phyloP scores from a whole-genome alignment of 805 yeast species.

The Ogataea paradorogensis region DNA sequence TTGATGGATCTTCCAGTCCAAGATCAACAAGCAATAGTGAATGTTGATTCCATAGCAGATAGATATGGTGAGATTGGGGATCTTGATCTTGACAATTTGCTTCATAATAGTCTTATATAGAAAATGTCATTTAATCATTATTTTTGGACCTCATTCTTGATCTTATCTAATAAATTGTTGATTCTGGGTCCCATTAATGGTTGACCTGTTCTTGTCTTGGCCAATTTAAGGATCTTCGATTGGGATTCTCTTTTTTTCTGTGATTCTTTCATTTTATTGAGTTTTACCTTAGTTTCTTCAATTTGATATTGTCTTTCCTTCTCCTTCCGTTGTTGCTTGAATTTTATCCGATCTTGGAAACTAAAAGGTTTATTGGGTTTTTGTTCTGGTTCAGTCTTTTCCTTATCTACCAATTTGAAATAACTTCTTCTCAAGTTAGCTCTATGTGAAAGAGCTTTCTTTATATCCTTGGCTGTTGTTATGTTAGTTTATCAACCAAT shows the following conservation, averaged over 20 bases:
- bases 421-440: conserved; percentile 80
- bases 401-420: conserved; percentile 71
- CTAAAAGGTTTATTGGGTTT: conserved; percentile 33
- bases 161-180: conserved; percentile 71
- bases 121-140: neutral
- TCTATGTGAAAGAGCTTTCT: conserved; percentile 70
- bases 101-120: conserved; percentile 13
- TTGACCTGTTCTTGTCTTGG: conserved; percentile 72
- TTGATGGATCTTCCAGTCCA: conserved; percentile 2
- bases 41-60: conserved; percentile 16
- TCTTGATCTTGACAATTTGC: conserved; percentile 13
- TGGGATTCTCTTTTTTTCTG: conserved; percentile 45
- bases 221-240: conserved; percentile 39
- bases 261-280: conserved; percentile 34
- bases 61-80: conserved; percentile 13
- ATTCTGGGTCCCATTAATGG: conserved; percentile 91
- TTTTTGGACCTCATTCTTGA: conserved; percentile 44
- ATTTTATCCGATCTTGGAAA: conserved; percentile 44
- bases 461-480: conserved; percentile 54
- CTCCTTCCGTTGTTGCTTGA: conserved; percentile 46
- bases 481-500: neutral
- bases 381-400: conserved; percentile 31
- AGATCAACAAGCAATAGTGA: conserved; percentile 8
- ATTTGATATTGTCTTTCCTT: conserved; percentile 41
- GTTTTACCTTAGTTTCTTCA: conserved; percentile 34